Evolutionary conservation across 805 yeast genomes (phyloP).

Genomic region (Tetrapisispora pingtungensis): DNA sequence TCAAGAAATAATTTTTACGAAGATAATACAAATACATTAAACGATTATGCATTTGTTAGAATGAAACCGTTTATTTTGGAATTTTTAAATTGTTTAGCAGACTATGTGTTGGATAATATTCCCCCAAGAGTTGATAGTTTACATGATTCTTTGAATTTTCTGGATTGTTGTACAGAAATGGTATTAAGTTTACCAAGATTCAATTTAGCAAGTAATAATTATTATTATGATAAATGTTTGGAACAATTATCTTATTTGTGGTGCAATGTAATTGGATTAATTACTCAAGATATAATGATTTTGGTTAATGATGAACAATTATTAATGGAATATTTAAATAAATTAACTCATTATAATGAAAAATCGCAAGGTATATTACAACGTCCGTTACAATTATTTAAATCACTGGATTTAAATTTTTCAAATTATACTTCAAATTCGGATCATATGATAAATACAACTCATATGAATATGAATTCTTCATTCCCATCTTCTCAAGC

Average conservation of each 20-base stretch:
- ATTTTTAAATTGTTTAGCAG: conserved; percentile 27
- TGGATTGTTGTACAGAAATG: conserved; percentile 24
- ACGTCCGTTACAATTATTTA: conserved; percentile 21
- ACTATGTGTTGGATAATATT: conserved; percentile 24
- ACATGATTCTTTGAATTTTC: conserved; percentile 20
- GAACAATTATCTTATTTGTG: conserved; percentile 28
- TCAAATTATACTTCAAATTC: neutral
- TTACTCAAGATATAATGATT: conserved; percentile 16
- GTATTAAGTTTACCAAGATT: conserved; percentile 26
- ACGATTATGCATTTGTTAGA: conserved; percentile 30
- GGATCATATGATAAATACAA: neutral
- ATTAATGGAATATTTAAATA: conserved; percentile 14
- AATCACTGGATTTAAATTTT: conserved; percentile 10
- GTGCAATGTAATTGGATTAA: conserved; percentile 23
- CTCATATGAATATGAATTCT: neutral
- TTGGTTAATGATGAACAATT: conserved; percentile 12
- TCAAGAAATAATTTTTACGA: conserved; percentile 11
- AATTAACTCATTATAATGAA: conserved; percentile 18
- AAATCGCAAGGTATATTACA: conserved; percentile 16
- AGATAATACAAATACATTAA: conserved; percentile 5
- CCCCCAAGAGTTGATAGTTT: conserved; percentile 25
- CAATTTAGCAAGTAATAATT: conserved; percentile 26
- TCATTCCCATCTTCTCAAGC: conserved; percentile 1
- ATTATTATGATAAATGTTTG: conserved; percentile 29
- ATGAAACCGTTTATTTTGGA: conserved; percentile 25